phyloP scores from a whole-genome alignment of 129 eudicot species.

The Escallonia herrerae region DNA sequence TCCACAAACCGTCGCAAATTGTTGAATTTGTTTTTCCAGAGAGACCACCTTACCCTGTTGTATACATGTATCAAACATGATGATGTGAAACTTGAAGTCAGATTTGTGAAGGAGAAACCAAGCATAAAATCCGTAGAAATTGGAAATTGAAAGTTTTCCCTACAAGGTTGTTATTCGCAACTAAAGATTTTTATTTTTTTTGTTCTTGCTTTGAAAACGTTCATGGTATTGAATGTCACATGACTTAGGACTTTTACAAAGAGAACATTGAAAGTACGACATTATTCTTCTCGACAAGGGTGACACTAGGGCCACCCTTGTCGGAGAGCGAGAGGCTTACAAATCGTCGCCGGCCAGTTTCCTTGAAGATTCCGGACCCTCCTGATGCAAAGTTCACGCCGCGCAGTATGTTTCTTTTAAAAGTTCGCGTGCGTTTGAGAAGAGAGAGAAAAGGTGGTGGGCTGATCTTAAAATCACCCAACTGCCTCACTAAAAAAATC shows the following conservation, averaged over 20 bases:
- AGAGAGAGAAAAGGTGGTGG: conserved; percentile 49
- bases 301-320: too few species aligned
- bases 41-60: conserved; percentile 28
- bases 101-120: too few species aligned
- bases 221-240: too few species aligned
- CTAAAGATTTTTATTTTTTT: neutral
- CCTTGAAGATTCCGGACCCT: conserved; percentile 35
- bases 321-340: conserved; percentile 16
- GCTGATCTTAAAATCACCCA: conserved; percentile 31
- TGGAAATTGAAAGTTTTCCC: too few species aligned
- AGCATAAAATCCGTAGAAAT: too few species aligned
- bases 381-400: conserved; percentile 54
- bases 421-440: conserved; percentile 5
- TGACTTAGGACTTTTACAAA: too few species aligned
- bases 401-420: conserved; percentile 27
- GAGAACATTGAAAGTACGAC: too few species aligned
- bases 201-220: too few species aligned
- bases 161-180: too few species aligned
- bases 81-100: too few species aligned
- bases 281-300: too few species aligned
- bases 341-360: conserved; percentile 17
- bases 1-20: conserved; percentile 28
- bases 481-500: conserved; percentile 17
- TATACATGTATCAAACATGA: too few species aligned
- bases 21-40: conserved; percentile 30